Percentiles rank a stretch among this genome's conserved stretches.
phyloP scores from a whole-genome alignment of 768 basidiomycete species.

The Crepidotus variabilis region DNA sequence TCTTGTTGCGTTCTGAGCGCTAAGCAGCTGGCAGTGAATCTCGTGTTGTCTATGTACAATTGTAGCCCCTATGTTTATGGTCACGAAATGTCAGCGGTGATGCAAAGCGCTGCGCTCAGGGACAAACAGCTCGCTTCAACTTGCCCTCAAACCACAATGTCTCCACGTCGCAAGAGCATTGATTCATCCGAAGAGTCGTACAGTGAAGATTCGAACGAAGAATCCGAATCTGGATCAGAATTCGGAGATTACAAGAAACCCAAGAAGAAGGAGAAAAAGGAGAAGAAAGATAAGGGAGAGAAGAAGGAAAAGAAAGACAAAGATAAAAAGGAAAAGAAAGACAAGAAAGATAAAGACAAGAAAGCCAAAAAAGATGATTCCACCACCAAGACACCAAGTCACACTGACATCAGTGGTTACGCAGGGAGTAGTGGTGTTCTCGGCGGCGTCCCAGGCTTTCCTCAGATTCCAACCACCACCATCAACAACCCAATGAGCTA shows the following conservation, averaged over 20 bases:
- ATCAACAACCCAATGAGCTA: slow-evolving; percentile 11
- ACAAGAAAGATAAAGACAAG: slow-evolving; percentile 23
- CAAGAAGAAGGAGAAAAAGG: slow-evolving; percentile 14
- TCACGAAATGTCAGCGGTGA: neutral
- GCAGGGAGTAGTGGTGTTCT: neutral
- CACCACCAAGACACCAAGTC: slow-evolving; percentile 17
- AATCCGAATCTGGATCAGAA: neutral
- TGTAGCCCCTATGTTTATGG: neutral
- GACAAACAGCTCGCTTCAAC: neutral
- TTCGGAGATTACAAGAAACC: neutral
- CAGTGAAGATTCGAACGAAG: neutral
- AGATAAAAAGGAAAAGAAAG: slow-evolving; percentile 20
- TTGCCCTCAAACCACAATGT: neutral
- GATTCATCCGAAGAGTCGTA: slow-evolving; percentile 24
- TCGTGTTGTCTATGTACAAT: too few relatives aligned
- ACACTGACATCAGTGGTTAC: slow-evolving; percentile 5
- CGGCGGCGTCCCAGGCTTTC: neutral
- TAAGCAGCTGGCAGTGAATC: too few relatives aligned
- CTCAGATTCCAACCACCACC: neutral
- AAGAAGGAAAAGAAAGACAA: slow-evolving; percentile 23
- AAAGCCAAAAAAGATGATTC: slow-evolving; percentile 13
- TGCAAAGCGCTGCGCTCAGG: neutral
- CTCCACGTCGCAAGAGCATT: slow-evolving; percentile 23
- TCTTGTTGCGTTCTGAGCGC: too few relatives aligned
- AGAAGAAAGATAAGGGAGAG: slow-evolving; percentile 21